Percentiles rank a stretch among this genome's conserved stretches.
Conservation (phyloP, 805 yeast species). For the Wickerhamia fluorescens region DNA sequence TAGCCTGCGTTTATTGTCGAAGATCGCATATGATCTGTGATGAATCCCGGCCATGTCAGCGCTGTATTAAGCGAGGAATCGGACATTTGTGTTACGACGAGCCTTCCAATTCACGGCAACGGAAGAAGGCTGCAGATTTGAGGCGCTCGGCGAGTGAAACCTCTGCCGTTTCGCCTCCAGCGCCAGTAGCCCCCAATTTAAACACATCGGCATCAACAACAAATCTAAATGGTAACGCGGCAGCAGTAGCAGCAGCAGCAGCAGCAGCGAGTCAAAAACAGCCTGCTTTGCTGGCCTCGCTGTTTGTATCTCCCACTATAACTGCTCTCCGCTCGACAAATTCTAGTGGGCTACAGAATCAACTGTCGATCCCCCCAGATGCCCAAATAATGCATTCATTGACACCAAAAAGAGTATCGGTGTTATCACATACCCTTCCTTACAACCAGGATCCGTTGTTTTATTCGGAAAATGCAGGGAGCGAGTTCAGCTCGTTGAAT, state of each 20-base stretch:
- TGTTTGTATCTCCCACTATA: too few relatives aligned
- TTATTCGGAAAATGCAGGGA: conserved; percentile 86
- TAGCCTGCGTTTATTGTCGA: conserved; percentile 87
- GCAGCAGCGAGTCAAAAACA: conserved; percentile 1
- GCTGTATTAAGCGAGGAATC: conserved; percentile 82
- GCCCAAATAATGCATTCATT: too few relatives aligned
- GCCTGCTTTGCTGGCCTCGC: conserved; percentile 1
- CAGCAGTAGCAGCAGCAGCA: not conserved
- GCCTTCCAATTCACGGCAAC: conserved; percentile 39
- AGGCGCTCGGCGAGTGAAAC: conserved; percentile 4
- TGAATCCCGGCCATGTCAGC: conserved; percentile 62
- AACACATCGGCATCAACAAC: too few relatives aligned
- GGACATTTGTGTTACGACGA: conserved; percentile 84
- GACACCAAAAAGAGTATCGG: conserved; percentile 8
- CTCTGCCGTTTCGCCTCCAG: conserved; percentile 1
- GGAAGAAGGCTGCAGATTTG: conserved; percentile 29
- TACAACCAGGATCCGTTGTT: conserved; percentile 68
- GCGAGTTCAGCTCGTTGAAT: conserved; percentile 83
- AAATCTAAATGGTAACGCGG: too few relatives aligned
- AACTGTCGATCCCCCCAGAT: too few relatives aligned
- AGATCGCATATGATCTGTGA: conserved; percentile 94
- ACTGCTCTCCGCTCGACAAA: too few relatives aligned
- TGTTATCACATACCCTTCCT: conserved; percentile 34
- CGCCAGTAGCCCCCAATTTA: not conserved
- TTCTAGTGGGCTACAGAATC: too few relatives aligned